phyloP scores from a whole-genome alignment of 768 basidiomycete genomes.

The Pulveroboletus sp. region DNA sequence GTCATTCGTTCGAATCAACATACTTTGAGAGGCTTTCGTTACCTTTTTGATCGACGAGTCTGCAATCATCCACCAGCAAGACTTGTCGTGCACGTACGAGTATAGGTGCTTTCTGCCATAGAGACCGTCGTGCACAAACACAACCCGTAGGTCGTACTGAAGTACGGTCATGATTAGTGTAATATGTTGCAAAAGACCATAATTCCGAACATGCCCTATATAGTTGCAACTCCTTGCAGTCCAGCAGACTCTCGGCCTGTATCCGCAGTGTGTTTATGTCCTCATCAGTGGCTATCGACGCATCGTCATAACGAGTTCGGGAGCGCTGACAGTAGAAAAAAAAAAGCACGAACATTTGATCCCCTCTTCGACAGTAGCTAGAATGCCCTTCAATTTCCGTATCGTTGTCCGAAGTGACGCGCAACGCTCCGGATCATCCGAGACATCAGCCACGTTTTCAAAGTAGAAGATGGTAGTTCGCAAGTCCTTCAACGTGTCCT shows the following conservation, averaged over 20 bases:
- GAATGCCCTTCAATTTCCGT: slow-evolving; percentile 47
- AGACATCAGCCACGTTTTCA: slow-evolving; percentile 55
- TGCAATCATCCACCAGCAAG: slow-evolving; percentile 76
- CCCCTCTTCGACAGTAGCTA: slow-evolving; percentile 49
- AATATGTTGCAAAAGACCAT: not conserved
- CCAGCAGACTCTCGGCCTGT: slow-evolving; percentile 44
- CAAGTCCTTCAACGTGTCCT: slow-evolving; percentile 60
- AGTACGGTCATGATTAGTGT: not conserved
- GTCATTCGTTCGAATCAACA: not conserved
- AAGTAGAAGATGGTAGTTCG: slow-evolving; percentile 64
- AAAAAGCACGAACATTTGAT: slow-evolving; percentile 42
- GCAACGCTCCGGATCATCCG: slow-evolving; percentile 44
- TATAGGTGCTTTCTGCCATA: slow-evolving; percentile 75
- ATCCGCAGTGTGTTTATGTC: slow-evolving; percentile 42
- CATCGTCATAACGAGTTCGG: not conserved
- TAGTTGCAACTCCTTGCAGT: slow-evolving; percentile 61
- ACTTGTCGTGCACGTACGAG: slow-evolving; percentile 63
- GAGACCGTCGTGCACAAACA: slow-evolving; percentile 72
- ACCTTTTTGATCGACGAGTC: slow-evolving; percentile 69
- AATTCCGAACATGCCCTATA: slow-evolving; percentile 41
- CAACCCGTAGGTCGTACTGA: slow-evolving; percentile 78
- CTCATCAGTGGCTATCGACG: slow-evolving; percentile 46
- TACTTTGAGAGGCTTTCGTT: not conserved
- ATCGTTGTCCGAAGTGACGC: slow-evolving; percentile 40
- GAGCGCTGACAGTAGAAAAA: not conserved